phyloP scores from a whole-genome alignment of 352 stramenopile genomes.

The Phytophthora cajani region DNA sequence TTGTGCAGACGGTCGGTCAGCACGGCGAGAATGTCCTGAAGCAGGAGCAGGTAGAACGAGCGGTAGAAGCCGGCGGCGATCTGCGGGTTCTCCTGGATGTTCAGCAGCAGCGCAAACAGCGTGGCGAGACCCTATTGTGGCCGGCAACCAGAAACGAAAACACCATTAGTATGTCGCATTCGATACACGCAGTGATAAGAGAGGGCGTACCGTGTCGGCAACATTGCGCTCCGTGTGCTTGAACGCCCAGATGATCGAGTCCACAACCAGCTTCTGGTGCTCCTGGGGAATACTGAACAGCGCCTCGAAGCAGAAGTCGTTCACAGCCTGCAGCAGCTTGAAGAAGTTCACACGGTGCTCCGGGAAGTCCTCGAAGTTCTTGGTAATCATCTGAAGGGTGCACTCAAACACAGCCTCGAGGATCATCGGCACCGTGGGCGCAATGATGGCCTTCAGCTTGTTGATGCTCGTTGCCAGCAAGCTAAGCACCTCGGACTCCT shows the following conservation, averaged over 20 bases:
- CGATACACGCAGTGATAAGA: too few relatives aligned
- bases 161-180: neutral
- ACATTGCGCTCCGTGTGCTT: slow-evolving; percentile 99
- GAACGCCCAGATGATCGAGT: slow-evolving; percentile 99
- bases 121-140: slow-evolving; percentile 92
- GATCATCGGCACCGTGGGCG: slow-evolving; percentile 91
- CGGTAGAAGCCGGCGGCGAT: slow-evolving; percentile 98
- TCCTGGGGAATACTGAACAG: slow-evolving; percentile 97
- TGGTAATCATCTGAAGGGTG: slow-evolving; percentile 99
- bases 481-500: slow-evolving; percentile 94
- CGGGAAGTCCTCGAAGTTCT: slow-evolving; percentile 99
- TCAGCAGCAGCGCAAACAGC: slow-evolving; percentile 95
- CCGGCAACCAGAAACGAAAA: neutral
- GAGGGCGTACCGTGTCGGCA: slow-evolving; percentile 90
- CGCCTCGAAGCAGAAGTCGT: slow-evolving; percentile 96
- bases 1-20: slow-evolving; percentile 99
- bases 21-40: slow-evolving; percentile 97
- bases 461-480: slow-evolving; percentile 97
- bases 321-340: slow-evolving; percentile 96
- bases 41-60: slow-evolving; percentile 95
- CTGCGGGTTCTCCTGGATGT: slow-evolving; percentile 95
- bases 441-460: slow-evolving; percentile 94
- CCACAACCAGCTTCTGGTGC: slow-evolving; percentile 99
- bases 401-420: slow-evolving; percentile 98
- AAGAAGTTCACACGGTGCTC: slow-evolving; percentile 99